Conservation (phyloP, 306 rosid genomes). For the Vigna unguiculata region DNA sequence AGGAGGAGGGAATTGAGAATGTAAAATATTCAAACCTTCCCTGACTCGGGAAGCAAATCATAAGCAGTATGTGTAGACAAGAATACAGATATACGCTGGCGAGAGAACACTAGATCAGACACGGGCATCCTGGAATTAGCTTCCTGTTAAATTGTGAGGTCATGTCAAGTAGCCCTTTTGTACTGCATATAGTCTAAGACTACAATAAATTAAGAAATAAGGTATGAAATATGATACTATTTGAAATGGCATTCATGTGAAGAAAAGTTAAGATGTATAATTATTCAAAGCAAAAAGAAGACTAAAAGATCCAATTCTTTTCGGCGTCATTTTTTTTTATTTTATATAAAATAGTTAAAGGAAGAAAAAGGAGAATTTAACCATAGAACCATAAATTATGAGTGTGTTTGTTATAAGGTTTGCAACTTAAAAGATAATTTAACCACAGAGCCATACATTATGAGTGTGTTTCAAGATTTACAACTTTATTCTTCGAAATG, state of each 20-base stretch:
- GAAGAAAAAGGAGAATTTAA: background rate
- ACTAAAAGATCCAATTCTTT: background rate
- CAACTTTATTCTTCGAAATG: background rate
- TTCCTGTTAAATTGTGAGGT: conserved; percentile 59
- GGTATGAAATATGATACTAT: conserved; percentile 21
- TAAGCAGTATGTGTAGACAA: conserved; percentile 72
- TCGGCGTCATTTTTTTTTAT: conserved; percentile 2
- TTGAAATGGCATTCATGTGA: conserved; percentile 9
- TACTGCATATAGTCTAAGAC: conserved; percentile 42
- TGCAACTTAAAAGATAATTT: no score
- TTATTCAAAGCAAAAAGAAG: conserved; percentile 23
- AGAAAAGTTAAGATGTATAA: conserved; percentile 3
- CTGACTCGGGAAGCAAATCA: conserved; percentile 91
- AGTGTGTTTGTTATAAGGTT: no score
- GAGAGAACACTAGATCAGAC: conserved; percentile 71
- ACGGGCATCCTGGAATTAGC: conserved; percentile 58
- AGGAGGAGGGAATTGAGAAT: conserved; percentile 39
- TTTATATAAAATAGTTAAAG: background rate
- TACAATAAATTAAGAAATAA: conserved; percentile 29
- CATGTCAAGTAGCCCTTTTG: conserved; percentile 46
- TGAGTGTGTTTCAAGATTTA: background rate
- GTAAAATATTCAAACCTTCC: conserved; percentile 77
- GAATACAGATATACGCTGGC: conserved; percentile 71
- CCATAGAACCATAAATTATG: background rate
- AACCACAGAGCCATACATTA: background rate